Base-by-base conservation (phyloP, 306 rosid genomes). In the Cicer judaicum region DNA sequence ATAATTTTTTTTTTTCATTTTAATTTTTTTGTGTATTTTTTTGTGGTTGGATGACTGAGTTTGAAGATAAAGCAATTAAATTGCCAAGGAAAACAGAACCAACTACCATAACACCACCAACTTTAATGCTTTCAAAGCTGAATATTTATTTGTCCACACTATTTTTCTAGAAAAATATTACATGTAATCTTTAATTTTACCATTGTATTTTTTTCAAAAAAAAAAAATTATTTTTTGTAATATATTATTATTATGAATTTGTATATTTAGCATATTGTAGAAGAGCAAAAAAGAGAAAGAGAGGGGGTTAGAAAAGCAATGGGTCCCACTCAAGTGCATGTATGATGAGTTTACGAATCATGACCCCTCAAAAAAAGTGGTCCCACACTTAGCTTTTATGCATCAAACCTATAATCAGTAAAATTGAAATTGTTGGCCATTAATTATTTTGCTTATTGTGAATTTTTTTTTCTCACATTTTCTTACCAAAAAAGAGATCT, bases 21-120 rank as follows among this genome's bases (percentile, higher is more conserved):
- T 80, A 64, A 54, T 64, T 82, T 73, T 38, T 50, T 21, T 72
- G 16, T 39, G 24, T 46, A 71, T 79, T 83, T 87, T 87, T 75
- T 92, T 16, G 96, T 89, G 97, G 97, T 89, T 87, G 96, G 90
- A 92, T 86, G 85, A 72, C 87, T 40, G 82, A 74, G 90, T 88
- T 85, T 83, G 88, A 87, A 89, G 95, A 91, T 89, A 91, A 89
- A 88, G 93, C 91, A 89, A 86, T 84, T 89, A 83, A 92, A 82
- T 89, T 85, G 84, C 80, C 13, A 75, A 81, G 86, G 81, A 89
- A 79, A 80, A 81, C 73, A 83, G 81, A 78, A 88, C 90, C 97
- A 89, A 86, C 97, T 79, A 88, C 94, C 89, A 80, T 83, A 80
- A 86, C 88, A 86, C 84, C 88, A 86, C 84, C 90, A 71, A 88